Evolutionary conservation across 2,329 filamentous ascomycete genomes (phyloP), one percentile per base, ranked within the genome.

Genomic region (Paecilomyces variotii): DNA sequence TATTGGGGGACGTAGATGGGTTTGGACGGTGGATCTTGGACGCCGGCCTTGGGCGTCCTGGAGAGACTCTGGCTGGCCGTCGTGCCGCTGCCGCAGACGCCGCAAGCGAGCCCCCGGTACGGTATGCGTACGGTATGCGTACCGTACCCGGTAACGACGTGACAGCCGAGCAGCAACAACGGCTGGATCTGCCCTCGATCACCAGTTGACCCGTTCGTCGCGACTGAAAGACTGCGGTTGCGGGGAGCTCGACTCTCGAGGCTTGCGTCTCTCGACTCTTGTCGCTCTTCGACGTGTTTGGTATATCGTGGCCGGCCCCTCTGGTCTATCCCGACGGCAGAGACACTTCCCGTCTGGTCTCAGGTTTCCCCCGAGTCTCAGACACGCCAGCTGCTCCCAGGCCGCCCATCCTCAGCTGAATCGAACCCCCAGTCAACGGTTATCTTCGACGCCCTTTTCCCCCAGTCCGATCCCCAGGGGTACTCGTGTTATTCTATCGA

Each of bases 51-150:
- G 70, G 35, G 30, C 53, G 58, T 49, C 62, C 66, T 67, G 69
- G 64, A 45, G 39, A 45, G 39, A 45, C 64, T 70, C 68, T 73
- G 71, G 69, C 67, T 73, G 70, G 70, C 69, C 71, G 65, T 68
- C 66, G 64, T 71, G 68, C 69, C 72, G 68, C 70, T 62, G 64
- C 63, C 68, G 69, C 71, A 75, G 68, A 67, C 72, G 72, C 72
- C 65, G 65, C 67, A 74, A 74, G 71, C 72, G 72, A 74, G 66
- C 49, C 27, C 50, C 39, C 14, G 30, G 30, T 32, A 32, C 30
- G 30, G 30, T 30, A 30, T 30, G 28, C 28, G 50, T 52, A 52
- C 50, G 24, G 50, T 52, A 39, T 26, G 4, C 50, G 19, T 19
- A 19, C 19, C 19, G 19, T 19, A 24, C 24, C 11, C 12, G 12